phyloP scores from a whole-genome alignment of 2,329 filamentous ascomycete species.

The Cladosporium sp. region DNA sequence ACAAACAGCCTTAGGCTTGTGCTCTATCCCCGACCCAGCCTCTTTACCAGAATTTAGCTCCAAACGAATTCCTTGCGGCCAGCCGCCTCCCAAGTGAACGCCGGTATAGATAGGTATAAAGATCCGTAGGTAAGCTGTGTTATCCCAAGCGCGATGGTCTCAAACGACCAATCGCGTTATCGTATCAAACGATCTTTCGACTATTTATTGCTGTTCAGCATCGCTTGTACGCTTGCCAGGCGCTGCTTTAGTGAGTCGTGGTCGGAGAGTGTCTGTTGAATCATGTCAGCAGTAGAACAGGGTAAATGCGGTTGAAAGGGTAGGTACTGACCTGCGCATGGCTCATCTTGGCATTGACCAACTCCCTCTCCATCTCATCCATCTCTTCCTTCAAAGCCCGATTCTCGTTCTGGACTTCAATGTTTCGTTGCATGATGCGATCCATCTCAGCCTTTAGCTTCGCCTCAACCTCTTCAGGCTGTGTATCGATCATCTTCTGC shows the following conservation, averaged over 20 bases:
- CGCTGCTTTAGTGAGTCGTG: constrained; percentile 51
- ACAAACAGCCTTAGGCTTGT: neutral
- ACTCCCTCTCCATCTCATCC: constrained; percentile 84
- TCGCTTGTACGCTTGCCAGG: constrained; percentile 47
- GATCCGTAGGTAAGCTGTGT: constrained; percentile 6
- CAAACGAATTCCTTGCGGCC: neutral
- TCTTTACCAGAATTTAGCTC: neutral
- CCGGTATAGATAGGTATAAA: constrained; percentile 3
- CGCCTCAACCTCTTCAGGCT: constrained; percentile 83
- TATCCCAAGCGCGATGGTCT: neutral
- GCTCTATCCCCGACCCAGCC: neutral
- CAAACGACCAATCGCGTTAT: neutral
- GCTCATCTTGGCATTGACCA: constrained; percentile 92
- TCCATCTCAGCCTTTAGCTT: constrained; percentile 83
- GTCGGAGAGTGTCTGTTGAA: constrained; percentile 47
- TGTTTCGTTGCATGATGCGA: constrained; percentile 85
- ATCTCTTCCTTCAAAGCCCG: constrained; percentile 83
- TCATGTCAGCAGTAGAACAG: constrained; percentile 24
- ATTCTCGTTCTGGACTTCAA: constrained; percentile 93
- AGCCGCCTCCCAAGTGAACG: neutral
- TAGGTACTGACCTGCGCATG: constrained; percentile 77
- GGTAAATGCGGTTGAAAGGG: neutral
- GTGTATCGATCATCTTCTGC: constrained; percentile 80
- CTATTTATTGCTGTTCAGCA: constrained; percentile 37
- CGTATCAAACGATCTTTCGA: neutral